Conservation (phyloP, 2,329 filamentous ascomycete genomes). For the Botryosphaeria dothidea region DNA sequence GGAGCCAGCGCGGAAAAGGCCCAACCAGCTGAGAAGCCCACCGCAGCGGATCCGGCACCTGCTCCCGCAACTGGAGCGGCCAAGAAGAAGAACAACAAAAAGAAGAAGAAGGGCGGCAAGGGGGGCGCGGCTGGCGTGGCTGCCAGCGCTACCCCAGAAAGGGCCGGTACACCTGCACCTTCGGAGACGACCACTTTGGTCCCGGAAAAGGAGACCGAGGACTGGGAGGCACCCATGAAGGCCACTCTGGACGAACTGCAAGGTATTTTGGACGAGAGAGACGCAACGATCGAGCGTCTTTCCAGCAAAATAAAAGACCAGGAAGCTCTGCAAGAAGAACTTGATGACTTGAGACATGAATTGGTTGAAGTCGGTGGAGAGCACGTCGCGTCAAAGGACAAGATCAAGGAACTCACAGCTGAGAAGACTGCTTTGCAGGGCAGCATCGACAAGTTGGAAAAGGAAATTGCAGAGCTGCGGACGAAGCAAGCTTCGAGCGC, state of each 20-base stretch:
- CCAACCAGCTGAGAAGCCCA: conserved; percentile 18
- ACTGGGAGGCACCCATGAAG: conserved; percentile 3
- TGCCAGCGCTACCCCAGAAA: conserved; percentile 19
- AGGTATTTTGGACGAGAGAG: conserved; percentile 53
- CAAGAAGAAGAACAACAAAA: conserved; percentile 80
- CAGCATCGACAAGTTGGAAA: conserved; percentile 68
- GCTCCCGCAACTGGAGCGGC: conserved; percentile 61
- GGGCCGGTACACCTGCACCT: conserved; percentile 32
- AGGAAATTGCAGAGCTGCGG: conserved; percentile 63
- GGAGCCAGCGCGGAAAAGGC: conserved; percentile 22
- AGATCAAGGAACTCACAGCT: conserved; percentile 65
- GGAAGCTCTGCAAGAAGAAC: conserved; percentile 79
- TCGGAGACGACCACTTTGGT: conserved; percentile 15
- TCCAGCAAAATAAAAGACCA: conserved; percentile 71
- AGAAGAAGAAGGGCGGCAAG: conserved; percentile 77
- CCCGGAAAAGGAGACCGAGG: conserved; percentile 28
- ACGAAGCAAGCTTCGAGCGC: conserved; percentile 48
- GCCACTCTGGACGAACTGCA: conserved; percentile 32
- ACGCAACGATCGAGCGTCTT: conserved; percentile 71
- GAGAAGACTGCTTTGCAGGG: conserved; percentile 69
- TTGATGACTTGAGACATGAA: conserved; percentile 79
- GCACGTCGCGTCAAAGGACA: conserved; percentile 79
- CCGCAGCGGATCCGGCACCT: conserved; percentile 69
- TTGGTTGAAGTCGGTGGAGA: conserved; percentile 78
- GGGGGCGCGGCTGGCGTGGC: conserved; percentile 23